Evolutionary conservation across 1,284 basidiomycete genomes (phyloP), one percentile per base, ranked within the genome.

Genomic region (Marasmius sp.): DNA sequence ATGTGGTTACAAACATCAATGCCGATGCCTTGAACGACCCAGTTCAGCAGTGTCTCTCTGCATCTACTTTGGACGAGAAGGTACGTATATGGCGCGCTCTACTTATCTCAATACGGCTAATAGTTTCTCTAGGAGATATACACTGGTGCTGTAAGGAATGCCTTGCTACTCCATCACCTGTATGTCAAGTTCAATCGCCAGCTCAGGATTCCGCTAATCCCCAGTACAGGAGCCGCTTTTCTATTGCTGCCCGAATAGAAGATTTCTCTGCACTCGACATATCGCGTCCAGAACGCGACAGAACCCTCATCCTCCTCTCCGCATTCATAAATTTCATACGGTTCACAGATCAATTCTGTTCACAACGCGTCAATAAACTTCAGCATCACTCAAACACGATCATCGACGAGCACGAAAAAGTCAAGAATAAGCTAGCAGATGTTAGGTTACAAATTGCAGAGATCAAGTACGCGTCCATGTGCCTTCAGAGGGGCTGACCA

Each of bases 241-340:
- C 91, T 0, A 78, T 75, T 50, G 85, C 89, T 0, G 91, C 93
- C n/a, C 83, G 88, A 61, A 83, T 95, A 53, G 81, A 86, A 63
- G 87, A 90, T 72, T 95, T 96, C 73, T 87, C 81, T 64, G 79
- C 91, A 56, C 84, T 82, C 64, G 95, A 97, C 68, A 73, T 97
- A 9, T 81, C 82, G 54, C 81, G 81, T 52, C 94, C 94, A 1
- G 89, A 92, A 33, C 77, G 86, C 20, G 81, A 86, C 38, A 85
- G 94, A 27, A 91, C 93, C 0, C 79, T 88, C 14, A 80, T 83
- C 54, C 81, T 92, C 49, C 81, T 97, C 61, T 93, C 92, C 45
- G 94, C 91, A 0, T 90, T 97, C 65, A 90, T 96, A 79, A 97
- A 97, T 76, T 94, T 95, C 74, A 86, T 94, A 72, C 94, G 94